Base-by-base conservation (phyloP, 1,139 yeast species). In the Suhomyces chickasaworum region DNA sequence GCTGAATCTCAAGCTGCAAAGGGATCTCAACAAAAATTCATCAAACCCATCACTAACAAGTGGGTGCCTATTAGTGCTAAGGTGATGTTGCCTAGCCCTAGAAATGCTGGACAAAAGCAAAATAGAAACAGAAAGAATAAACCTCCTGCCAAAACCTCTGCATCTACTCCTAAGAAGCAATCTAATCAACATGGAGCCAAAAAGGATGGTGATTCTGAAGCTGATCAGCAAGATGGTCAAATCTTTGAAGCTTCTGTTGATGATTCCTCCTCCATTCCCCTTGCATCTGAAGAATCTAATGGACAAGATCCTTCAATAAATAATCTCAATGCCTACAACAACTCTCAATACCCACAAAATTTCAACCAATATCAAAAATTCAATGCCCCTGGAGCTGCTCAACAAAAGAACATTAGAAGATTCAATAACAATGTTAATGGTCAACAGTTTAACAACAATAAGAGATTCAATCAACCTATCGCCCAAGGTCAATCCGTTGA, bases 1-100 rank as follows among this genome's bases (percentile, higher is more conserved):
- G 64, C 54, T 39, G 64, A 60, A 37, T 49, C 58, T 47, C 63
- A 60, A 46, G 61, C 62, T 48, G 59, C 65, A 20, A 63, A 66
- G 41, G 63, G 70, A 17, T 64, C 71, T 18, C 71, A 68, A 45
- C 78, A 78, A 51, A 77, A 83, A 55, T 72, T 73, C 55, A 69
- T 71, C 53, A 80, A 73, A 54, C 77, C 87, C 31, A 81, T 84
- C 53, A 82, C 84, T 54, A 90, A 86, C 58, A 89, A 89, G 66
- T 89, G 96, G 96, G 86, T 88, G 39, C 96, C 96, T n/a, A 83
- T 85, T 62, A 80, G 81, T 55, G 95, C 93, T 25, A 80, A 85
- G 52, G 84, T 86, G 45, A 81, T 80, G 43, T 73, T 80, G 50
- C 74, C 82, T 34, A 68, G 63, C 51, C 59, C 60, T 42, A 61